phyloP scores from a whole-genome alignment of 129 eudicot genomes.

The Lactuca saligna region DNA sequence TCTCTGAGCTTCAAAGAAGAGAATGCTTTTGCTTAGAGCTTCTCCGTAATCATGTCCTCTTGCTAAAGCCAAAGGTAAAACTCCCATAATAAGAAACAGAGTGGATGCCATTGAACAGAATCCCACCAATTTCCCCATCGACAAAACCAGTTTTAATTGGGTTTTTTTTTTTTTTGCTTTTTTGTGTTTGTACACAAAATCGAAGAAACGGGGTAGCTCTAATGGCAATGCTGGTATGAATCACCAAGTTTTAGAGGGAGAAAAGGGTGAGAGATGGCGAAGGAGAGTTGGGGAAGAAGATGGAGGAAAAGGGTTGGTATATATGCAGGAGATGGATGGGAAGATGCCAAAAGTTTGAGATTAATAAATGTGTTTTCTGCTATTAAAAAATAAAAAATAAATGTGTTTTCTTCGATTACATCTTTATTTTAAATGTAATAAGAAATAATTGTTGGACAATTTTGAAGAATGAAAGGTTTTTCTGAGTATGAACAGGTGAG shows the following conservation, averaged over 20 bases:
- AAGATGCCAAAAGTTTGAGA: slow-evolving; percentile 28
- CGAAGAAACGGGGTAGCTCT: background rate
- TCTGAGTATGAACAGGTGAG: slow-evolving; percentile 25
- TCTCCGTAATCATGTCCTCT: slow-evolving; percentile 45
- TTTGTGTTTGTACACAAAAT: background rate
- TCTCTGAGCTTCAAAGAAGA: slow-evolving; percentile 82
- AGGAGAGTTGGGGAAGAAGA: slow-evolving; percentile 30
- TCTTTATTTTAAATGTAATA: background rate
- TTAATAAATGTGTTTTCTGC: slow-evolving; percentile 23
- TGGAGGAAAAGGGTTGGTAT: slow-evolving; percentile 31
- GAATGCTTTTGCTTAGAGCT: slow-evolving; percentile 59
- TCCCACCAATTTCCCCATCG: slow-evolving; percentile 12
- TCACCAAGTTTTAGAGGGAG: slow-evolving; percentile 10
- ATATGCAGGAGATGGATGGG: slow-evolving; percentile 36
- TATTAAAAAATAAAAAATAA: background rate
- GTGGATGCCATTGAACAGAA: slow-evolving; percentile 6
- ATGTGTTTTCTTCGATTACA: slow-evolving; percentile 16
- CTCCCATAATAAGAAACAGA: slow-evolving; percentile 31
- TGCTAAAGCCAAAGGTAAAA: slow-evolving; percentile 34
- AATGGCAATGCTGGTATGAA: slow-evolving; percentile 17
- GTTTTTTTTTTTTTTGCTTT: background rate
- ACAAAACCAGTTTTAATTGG: background rate
- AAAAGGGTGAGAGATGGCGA: background rate
- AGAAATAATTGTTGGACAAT: slow-evolving; percentile 2
- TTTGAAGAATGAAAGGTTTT: slow-evolving; percentile 3